These are phyloP conservation scores for Leishmania braziliensis DNA, from an alignment of 208 protist species.

Conservation along the genomic window DNA sequence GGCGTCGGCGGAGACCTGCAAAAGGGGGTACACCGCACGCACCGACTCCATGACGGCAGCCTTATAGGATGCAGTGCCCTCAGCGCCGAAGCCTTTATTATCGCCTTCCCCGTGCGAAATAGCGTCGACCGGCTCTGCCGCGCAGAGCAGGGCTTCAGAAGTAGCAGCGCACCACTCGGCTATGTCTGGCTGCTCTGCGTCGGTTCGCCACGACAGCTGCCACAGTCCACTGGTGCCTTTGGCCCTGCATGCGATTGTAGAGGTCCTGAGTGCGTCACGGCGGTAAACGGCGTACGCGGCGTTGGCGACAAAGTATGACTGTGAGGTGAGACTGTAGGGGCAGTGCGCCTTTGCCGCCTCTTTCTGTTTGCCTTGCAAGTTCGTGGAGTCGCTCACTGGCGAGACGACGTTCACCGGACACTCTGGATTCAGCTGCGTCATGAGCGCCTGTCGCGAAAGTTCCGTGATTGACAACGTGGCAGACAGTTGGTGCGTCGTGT, in stretches of 20 bases:
- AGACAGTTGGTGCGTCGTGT: conserved; percentile 14
- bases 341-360: not conserved
- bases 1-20: conserved; percentile 11
- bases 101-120: not conserved
- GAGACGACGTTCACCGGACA: conserved; percentile 12
- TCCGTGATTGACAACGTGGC: conserved; percentile 16
- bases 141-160: not conserved
- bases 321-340: conserved; percentile 17
- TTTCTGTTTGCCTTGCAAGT: not conserved
- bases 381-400: not conserved
- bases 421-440: conserved; percentile 14
- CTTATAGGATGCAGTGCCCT: not conserved
- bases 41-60: conserved; percentile 3
- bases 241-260: not conserved
- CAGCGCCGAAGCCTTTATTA: not conserved
- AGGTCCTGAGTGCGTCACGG: conserved; percentile 4
- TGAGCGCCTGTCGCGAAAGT: conserved; percentile 13
- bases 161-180: not conserved
- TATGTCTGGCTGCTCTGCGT: not conserved
- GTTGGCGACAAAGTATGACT: conserved; percentile 27
- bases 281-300: conserved; percentile 30
- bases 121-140: not conserved
- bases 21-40: conserved; percentile 12
- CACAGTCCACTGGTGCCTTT: conserved; percentile 12
- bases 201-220: conserved; percentile 24